These are phyloP conservation scores for Ceratocystis smalleyi DNA, from an alignment of 2,329 filamentous ascomycete genomes.

Conservation along the genomic window DNA sequence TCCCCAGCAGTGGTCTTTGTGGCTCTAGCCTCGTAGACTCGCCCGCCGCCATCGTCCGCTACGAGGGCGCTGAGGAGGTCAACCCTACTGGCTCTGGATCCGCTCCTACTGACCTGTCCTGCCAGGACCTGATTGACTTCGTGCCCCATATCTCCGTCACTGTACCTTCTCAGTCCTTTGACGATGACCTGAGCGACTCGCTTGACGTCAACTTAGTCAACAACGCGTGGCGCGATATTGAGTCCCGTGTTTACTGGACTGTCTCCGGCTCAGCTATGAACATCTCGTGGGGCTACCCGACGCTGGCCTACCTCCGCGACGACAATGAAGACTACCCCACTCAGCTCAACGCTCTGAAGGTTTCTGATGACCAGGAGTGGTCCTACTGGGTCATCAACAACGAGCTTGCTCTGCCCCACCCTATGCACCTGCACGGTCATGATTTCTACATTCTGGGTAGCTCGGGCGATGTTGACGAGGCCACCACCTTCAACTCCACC, in stretches of 20 bases:
- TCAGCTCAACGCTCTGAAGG: conserved; percentile 19
- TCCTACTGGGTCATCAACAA: conserved; percentile 24
- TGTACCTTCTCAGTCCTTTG: conserved; percentile 21
- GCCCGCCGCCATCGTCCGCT: conserved; percentile 28
- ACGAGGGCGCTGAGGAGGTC: conserved; percentile 23
- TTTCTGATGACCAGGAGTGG: conserved; percentile 20
- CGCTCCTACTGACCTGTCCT: conserved; percentile 18
- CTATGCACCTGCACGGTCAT: conserved; percentile 36
- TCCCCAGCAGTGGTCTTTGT: conserved; percentile 23
- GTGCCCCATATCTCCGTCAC: conserved; percentile 22
- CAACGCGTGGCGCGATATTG: conserved; percentile 18
- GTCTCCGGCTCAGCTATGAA: conserved; percentile 25
- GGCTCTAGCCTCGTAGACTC: conserved; percentile 20
- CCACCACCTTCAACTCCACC: conserved; percentile 21
- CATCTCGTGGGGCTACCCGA: conserved; percentile 29
- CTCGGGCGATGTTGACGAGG: conserved; percentile 17
- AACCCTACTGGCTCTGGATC: conserved; percentile 23
- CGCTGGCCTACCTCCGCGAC: conserved; percentile 22
- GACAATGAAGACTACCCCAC: conserved; percentile 17
- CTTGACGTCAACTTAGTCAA: conserved; percentile 20
- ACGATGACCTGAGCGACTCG: conserved; percentile 19
- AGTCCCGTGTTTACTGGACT: conserved; percentile 23
- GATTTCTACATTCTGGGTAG: conserved; percentile 32
- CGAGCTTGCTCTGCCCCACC: conserved; percentile 25
- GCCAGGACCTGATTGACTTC: conserved; percentile 19